Conservation (phyloP, 2,329 filamentous ascomycete species). For the Rhinocladiella similis region DNA sequence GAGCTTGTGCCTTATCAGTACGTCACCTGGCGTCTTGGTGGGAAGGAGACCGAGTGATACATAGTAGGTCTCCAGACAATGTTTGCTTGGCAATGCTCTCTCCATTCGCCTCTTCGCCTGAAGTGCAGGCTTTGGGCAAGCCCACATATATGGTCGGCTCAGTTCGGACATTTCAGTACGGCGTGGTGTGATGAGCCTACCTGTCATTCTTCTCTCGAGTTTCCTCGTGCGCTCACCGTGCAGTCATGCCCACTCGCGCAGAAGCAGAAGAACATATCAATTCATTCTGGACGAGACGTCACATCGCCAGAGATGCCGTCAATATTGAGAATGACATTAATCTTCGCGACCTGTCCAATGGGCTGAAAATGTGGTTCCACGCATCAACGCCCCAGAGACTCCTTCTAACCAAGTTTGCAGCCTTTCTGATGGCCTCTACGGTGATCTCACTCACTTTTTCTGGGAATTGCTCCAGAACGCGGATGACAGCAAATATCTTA, state of each 20-base stretch:
- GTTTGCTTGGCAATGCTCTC: background rate
- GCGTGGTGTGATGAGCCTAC: constrained; percentile 3
- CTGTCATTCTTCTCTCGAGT: constrained; percentile 6
- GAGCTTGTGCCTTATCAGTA: background rate
- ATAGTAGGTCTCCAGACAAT: too few relatives aligned
- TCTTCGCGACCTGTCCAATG: constrained; percentile 11
- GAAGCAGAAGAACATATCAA: constrained; percentile 14
- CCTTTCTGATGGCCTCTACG: constrained; percentile 10
- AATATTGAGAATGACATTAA: constrained; percentile 15
- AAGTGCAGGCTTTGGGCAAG: background rate
- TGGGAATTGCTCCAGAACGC: constrained; percentile 42
- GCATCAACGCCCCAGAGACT: background rate
- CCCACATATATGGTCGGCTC: background rate
- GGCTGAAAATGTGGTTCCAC: constrained; percentile 6
- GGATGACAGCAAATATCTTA: constrained; percentile 40
- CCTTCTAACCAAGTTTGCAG: constrained; percentile 9
- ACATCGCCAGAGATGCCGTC: constrained; percentile 8
- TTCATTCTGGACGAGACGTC: constrained; percentile 12
- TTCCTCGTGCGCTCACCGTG: background rate
- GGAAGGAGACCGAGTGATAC: too few relatives aligned
- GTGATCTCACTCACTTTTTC: constrained; percentile 22
- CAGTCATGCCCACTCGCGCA: constrained; percentile 6
- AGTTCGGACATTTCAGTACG: constrained; percentile 1
- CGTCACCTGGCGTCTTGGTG: background rate
- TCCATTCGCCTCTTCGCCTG: background rate